Percentiles rank a stretch among this genome's conserved stretches.
These are phyloP conservation scores for Naegleria lovaniensis DNA, from an alignment of 208 protist species.

Conservation along the genomic window DNA sequence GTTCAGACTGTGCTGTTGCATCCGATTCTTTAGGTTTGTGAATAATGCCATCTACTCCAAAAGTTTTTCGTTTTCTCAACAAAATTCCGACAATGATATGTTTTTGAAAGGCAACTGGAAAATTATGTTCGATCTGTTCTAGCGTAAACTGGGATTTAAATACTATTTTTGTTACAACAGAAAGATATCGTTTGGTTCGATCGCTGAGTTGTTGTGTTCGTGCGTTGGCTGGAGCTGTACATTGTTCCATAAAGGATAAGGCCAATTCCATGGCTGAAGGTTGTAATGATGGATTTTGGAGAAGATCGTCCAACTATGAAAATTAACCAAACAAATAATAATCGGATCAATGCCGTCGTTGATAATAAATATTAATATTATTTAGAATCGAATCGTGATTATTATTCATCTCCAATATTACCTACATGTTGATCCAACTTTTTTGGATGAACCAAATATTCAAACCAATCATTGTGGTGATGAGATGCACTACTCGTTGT, in stretches of 20 bases:
- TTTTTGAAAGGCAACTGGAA: background rate
- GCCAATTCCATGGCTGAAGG: background rate
- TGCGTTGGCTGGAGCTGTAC: background rate
- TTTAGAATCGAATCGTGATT: too few species aligned
- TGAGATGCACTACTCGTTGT: background rate
- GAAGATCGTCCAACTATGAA: background rate
- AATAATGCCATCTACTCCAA: background rate
- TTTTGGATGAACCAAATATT: background rate
- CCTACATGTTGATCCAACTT: background rate
- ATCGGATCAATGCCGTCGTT: too few species aligned
- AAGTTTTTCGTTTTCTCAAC: background rate
- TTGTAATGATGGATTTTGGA: background rate
- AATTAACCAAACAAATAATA: background rate
- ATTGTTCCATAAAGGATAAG: background rate
- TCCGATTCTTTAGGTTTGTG: background rate
- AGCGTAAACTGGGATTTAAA: background rate
- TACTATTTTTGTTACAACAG: background rate
- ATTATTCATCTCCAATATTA: too few species aligned
- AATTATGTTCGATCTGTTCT: background rate
- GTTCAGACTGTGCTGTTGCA: background rate
- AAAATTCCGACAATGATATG: background rate
- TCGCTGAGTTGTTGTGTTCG: background rate
- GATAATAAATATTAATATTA: too few species aligned
- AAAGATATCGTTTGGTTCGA: background rate
- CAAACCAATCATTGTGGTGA: background rate